Evolutionary conservation across 257 asterid species (phyloP).

Genomic region (Prunella vulgaris): DNA sequence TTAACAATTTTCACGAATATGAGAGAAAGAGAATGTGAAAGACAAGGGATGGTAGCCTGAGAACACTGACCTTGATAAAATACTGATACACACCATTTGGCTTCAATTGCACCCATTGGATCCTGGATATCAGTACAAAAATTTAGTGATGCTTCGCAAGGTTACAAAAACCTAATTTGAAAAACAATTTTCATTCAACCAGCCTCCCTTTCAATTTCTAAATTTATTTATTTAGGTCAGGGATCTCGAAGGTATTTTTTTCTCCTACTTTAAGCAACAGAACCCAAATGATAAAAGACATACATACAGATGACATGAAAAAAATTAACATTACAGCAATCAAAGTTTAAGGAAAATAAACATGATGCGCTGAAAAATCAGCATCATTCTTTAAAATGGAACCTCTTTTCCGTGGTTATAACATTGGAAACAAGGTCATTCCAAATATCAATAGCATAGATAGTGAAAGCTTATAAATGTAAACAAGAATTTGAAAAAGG

Average conservation of each 20-base stretch:
- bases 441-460: slow-evolving; percentile 1
- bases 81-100: slow-evolving; percentile 84
- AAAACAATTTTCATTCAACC: not conserved
- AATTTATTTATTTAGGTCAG: not conserved
- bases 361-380: not conserved
- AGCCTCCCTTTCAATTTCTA: slow-evolving; percentile 17
- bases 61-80: slow-evolving; percentile 65
- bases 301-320: not conserved
- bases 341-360: not conserved
- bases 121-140: slow-evolving; percentile 39
- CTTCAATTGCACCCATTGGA: slow-evolving; percentile 54
- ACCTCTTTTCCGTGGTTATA: slow-evolving; percentile 6
- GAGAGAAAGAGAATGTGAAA: not conserved
- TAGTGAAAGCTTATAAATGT: not conserved
- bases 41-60: not conserved
- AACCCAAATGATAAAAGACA: not conserved
- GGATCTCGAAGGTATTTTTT: not conserved
- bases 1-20: not conserved
- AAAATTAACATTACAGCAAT: not conserved
- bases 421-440: not conserved
- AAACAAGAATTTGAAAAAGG: slow-evolving; percentile 20
- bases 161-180: slow-evolving; percentile 12
- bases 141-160: not conserved
- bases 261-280: not conserved
- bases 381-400: slow-evolving; percentile 1